Evolutionary conservation across 2,329 filamentous ascomycete species (phyloP).

Genomic region (Pestalotiopsis sp.): DNA sequence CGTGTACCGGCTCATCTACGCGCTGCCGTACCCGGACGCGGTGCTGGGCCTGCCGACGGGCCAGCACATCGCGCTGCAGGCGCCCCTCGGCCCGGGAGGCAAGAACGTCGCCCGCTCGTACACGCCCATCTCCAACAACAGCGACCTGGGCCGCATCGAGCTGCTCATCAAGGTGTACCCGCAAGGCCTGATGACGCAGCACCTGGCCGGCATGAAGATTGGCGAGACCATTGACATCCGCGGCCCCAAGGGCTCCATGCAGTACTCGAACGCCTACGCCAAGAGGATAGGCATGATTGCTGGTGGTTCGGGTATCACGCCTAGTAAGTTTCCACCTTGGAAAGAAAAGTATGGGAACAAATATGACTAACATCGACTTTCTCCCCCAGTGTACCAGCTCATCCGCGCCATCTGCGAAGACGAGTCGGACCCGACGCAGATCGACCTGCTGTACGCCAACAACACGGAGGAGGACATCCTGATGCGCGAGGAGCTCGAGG

Average conservation of each 20-base stretch:
- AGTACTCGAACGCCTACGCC: conserved; percentile 46
- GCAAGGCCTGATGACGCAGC: conserved; percentile 51
- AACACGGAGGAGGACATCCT: conserved; percentile 61
- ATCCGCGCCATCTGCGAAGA: conserved; percentile 67
- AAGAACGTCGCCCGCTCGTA: conserved; percentile 53
- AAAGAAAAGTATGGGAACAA: too few relatives aligned
- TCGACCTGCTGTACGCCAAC: conserved; percentile 63
- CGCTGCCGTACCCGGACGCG: conserved; percentile 43
- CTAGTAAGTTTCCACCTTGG: too few relatives aligned
- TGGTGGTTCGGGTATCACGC: conserved; percentile 54
- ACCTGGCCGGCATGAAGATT: conserved; percentile 47
- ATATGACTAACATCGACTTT: background rate
- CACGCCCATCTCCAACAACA: conserved; percentile 55
- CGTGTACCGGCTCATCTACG: conserved; percentile 49
- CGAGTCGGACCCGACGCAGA: conserved; percentile 54
- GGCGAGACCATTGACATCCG: conserved; percentile 55
- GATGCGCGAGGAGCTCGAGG: conserved; percentile 56
- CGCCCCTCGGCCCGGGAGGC: conserved; percentile 40
- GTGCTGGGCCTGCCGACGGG: conserved; percentile 58
- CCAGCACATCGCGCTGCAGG: conserved; percentile 57
- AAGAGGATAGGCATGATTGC: conserved; percentile 57
- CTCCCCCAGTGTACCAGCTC: conserved; percentile 51
- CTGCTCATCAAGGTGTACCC: conserved; percentile 55
- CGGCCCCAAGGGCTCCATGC: conserved; percentile 60
- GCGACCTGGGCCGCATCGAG: conserved; percentile 49